Base-by-base conservation (phyloP, 108 stramenopile genomes). In the Schizochytrium sp. region DNA sequence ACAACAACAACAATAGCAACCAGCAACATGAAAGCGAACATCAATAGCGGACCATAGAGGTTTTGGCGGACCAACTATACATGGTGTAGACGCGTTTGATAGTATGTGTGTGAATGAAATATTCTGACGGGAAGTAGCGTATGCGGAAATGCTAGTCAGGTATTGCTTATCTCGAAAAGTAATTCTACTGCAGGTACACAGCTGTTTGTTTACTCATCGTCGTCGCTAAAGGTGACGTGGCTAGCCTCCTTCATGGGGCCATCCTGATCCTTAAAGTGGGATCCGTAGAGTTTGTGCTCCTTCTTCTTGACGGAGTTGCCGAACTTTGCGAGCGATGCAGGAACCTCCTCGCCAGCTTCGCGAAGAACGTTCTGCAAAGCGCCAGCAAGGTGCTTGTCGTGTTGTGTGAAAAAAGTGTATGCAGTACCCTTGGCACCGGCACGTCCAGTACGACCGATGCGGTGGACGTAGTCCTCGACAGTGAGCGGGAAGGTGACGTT, bases 271-370 rank as follows among this genome's bases (percentile, higher is more conserved):
- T 97, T 97, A 19, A 96, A 96, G 93, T 98, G 98, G 69, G 94
- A 97, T 28, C 99, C 98, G 88, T 99, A 99, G 50, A 98, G 89
- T 88, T 98, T 99, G 95, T 98, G 97, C 91, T 98, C 97, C 96
- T 99, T 99, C 95, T 98, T 98, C 92, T 99, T 99, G 57, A 98
- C 98, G 13, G 97, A 97, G 88, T 97, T 97, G 10, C 98, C 98
- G 93, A 98, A 99, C 89, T 95, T 96, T 93, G 97, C 92, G 42
- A 98, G 91, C 42, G 94, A 97, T 42, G 96, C 95, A 1, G 99
- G 98, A 69, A 98, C 95, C 46, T 90, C 87, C 89, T 97, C 97
- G 38, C 96, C 97, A 56, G 98, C 99, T 90, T 98, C 97, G 61
- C 91, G 95, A 92, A 99, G 96, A n/a, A 98, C 97, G 89, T 97